phyloP scores from a whole-genome alignment of 441 rosid species.

The Populus hybrid region DNA sequence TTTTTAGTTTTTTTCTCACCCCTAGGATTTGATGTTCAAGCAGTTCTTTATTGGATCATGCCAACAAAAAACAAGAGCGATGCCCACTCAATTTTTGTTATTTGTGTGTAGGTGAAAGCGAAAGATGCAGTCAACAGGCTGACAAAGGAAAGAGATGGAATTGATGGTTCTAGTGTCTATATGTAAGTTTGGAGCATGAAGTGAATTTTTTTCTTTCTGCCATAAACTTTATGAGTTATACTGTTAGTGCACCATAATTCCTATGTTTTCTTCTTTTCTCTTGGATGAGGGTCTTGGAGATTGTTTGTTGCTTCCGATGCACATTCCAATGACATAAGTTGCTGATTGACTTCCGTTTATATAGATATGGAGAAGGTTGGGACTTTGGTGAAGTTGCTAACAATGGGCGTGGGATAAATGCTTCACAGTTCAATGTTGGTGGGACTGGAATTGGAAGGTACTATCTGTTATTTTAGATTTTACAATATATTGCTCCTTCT shows the following conservation, averaged over 20 bases:
- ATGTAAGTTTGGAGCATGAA: slow-evolving; percentile 44
- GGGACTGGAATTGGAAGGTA: slow-evolving; percentile 98
- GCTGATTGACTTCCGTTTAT: slow-evolving; percentile 19
- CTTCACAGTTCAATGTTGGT: slow-evolving; percentile 73
- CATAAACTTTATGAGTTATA: not conserved
- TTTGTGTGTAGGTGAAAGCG: slow-evolving; percentile 61
- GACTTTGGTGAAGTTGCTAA: slow-evolving; percentile 99
- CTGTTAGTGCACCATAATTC: not conserved
- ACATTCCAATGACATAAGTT: not conserved
- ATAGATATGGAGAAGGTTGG: slow-evolving; percentile 99
- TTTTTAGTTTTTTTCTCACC: too few relatives aligned
- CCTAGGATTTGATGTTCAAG: not conserved
- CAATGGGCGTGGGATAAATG: slow-evolving; percentile 92
- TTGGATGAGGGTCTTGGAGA: not conserved
- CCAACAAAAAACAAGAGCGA: not conserved
- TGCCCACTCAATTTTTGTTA: slow-evolving; percentile 16
- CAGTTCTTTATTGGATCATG: not conserved
- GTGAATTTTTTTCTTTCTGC: not conserved
- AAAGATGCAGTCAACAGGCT: slow-evolving; percentile 62
- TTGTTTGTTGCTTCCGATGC: slow-evolving; percentile 12
- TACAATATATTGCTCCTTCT: slow-evolving; percentile 5
- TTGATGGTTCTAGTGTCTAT: slow-evolving; percentile 83
- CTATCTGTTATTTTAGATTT: slow-evolving; percentile 15
- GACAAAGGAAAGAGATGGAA: slow-evolving; percentile 71
- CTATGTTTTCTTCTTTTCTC: not conserved